Conservation (phyloP, 495 filamentous ascomycete genomes). For the Aspergillus leporis region DNA sequence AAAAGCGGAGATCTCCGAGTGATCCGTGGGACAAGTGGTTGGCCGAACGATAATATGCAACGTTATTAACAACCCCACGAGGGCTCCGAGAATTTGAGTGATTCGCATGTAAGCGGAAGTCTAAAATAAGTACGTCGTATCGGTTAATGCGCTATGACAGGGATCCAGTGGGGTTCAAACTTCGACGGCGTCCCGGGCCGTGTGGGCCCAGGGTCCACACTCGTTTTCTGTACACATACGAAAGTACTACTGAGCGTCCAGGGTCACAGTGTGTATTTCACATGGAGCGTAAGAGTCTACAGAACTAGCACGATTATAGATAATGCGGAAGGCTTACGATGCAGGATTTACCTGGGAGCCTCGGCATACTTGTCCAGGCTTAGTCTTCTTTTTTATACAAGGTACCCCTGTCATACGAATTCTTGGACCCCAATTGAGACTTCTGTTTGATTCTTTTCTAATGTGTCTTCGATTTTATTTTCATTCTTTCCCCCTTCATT, state of each 20-base stretch:
- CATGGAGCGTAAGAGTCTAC: too few relatives aligned
- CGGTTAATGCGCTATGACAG: conserved; percentile 1
- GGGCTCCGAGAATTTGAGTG: neutral
- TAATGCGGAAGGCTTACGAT: too few relatives aligned
- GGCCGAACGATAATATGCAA: neutral
- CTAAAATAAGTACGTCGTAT: neutral
- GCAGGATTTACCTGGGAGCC: too few relatives aligned
- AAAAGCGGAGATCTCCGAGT: neutral
- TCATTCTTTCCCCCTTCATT: neutral
- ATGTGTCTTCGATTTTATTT: neutral
- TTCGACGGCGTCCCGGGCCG: conserved; percentile 2
- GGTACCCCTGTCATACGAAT: too few relatives aligned
- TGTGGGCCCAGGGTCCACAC: neutral
- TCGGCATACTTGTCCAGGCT: too few relatives aligned
- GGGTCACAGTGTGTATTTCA: too few relatives aligned
- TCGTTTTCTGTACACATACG: too few relatives aligned
- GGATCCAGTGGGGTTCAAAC: neutral
- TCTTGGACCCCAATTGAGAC: too few relatives aligned
- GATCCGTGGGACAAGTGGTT: neutral
- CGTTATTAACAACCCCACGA: neutral
- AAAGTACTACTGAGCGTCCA: too few relatives aligned
- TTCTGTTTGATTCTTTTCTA: too few relatives aligned
- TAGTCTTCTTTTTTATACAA: too few relatives aligned
- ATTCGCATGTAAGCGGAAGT: neutral
- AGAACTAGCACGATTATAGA: too few relatives aligned